A percentile compares a stretch with the other conserved stretches of the same genome.
phyloP scores from a whole-genome alignment of 164 flowering plant species.

The Warburgia ugandensis region DNA sequence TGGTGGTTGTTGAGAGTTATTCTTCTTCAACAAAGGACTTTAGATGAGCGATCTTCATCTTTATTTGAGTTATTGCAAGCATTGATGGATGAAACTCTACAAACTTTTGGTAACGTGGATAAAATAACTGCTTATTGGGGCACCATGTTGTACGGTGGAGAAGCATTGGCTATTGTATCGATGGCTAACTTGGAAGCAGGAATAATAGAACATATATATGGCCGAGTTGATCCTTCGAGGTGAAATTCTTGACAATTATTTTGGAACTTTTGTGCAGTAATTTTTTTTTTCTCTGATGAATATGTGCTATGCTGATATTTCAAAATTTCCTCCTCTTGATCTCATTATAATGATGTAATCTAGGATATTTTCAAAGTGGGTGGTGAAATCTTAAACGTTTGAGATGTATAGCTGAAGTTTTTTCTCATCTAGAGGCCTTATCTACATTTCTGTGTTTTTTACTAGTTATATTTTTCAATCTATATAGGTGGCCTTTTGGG shows the following conservation, averaged over 20 bases:
- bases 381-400: too few species aligned
- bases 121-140: slow-evolving; percentile 59
- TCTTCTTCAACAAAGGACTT: slow-evolving; percentile 40
- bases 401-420: too few species aligned
- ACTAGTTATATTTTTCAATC: too few species aligned
- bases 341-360: too few species aligned
- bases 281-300: not conserved
- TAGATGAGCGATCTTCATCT: slow-evolving; percentile 52
- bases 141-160: slow-evolving; percentile 30
- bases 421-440: too few species aligned
- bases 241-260: slow-evolving; percentile 11
- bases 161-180: slow-evolving; percentile 40
- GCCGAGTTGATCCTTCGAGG: slow-evolving; percentile 69
- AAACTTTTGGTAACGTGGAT: slow-evolving; percentile 49
- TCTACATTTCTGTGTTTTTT: too few species aligned
- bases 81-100: slow-evolving; percentile 25
- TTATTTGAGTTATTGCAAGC: slow-evolving; percentile 60
- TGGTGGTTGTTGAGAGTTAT: slow-evolving; percentile 56
- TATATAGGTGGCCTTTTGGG: too few species aligned
- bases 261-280: not conserved
- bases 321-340: not conserved
- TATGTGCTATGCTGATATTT: not conserved
- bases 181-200: slow-evolving; percentile 74
- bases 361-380: too few species aligned
- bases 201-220: slow-evolving; percentile 54